A percentile compares a stretch with the other conserved stretches of the same genome.
Conservation (phyloP, 441 rosid genomes). For the Sinapis alba region DNA sequence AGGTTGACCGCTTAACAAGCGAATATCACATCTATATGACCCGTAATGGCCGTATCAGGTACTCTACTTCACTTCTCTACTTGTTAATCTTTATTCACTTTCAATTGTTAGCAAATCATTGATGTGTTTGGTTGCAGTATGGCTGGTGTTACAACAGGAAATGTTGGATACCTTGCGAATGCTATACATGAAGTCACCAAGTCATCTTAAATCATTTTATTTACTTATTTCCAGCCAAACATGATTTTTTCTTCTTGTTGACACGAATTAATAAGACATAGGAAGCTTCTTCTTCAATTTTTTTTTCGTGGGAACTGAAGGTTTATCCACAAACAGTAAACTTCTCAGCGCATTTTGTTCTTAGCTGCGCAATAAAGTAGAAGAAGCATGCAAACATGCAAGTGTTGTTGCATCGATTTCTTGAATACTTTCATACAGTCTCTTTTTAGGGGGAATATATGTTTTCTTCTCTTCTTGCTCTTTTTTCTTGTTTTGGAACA, state of each 20-base stretch:
- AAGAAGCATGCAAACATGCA: not conserved
- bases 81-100: not conserved
- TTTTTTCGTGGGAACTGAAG: constrained; percentile 10
- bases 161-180: constrained; percentile 81
- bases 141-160: constrained; percentile 92
- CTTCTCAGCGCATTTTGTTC: not conserved
- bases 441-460: not conserved
- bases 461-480: not conserved
- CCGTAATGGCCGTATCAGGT: constrained; percentile 96
- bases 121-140: constrained; percentile 57
- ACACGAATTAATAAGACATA: constrained; percentile 23
- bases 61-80: constrained; percentile 8
- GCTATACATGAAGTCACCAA: constrained; percentile 84
- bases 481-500: not conserved
- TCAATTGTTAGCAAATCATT: constrained; percentile 5
- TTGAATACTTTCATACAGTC: not conserved
- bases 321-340: constrained; percentile 20
- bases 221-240: not conserved
- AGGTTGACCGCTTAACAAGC: constrained; percentile 76
- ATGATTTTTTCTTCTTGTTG: constrained; percentile 16
- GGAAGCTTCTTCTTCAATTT: constrained; percentile 20
- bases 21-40: constrained; percentile 92
- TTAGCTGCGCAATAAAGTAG: constrained; percentile 4
- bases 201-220: constrained; percentile 4
- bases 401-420: not conserved